A percentile compares a stretch with the other conserved stretches of the same genome.
phyloP scores from a whole-genome alignment of 2,329 filamentous ascomycete species.

The Scortechinia acanthostroma region DNA sequence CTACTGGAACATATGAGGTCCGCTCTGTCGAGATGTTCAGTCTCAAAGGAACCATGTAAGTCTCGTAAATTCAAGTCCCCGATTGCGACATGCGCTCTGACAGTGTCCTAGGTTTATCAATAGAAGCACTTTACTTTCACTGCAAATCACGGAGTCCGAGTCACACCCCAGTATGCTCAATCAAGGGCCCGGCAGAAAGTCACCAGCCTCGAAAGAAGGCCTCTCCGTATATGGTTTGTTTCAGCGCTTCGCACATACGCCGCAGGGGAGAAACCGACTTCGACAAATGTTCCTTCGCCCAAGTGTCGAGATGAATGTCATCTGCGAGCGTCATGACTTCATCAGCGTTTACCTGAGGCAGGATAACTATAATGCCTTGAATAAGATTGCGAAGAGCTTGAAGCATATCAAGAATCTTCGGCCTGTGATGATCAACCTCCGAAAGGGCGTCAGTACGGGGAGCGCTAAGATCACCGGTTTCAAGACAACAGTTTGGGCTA shows the following conservation, averaged over 20 bases:
- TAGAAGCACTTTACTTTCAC: not conserved
- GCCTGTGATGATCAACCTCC: constrained; percentile 1
- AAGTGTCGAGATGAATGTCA: not conserved
- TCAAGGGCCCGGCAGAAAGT: not conserved
- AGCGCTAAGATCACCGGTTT: not conserved
- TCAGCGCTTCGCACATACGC: not conserved
- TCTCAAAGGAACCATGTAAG: not conserved
- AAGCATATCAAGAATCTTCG: constrained; percentile 3
- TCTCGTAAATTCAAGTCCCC: not conserved
- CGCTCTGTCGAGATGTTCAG: not conserved
- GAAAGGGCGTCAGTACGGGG: not conserved
- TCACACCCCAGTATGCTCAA: constrained; percentile 1
- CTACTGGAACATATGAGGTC: not conserved
- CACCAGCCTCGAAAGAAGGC: not conserved
- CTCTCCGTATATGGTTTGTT: not conserved
- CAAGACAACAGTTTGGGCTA: not conserved
- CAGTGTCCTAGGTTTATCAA: not conserved
- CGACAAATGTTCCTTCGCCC: not conserved
- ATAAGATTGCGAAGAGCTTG: not conserved
- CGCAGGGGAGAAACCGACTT: not conserved
- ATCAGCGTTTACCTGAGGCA: not conserved
- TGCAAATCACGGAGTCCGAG: not conserved
- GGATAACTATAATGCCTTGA: not conserved
- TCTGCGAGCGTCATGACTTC: not conserved
- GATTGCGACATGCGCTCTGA: not conserved